Percentiles rank a stretch among this genome's conserved stretches.
phyloP scores from a whole-genome alignment of 169 alveolate species.

The Cryptosporidium xiaoi region DNA sequence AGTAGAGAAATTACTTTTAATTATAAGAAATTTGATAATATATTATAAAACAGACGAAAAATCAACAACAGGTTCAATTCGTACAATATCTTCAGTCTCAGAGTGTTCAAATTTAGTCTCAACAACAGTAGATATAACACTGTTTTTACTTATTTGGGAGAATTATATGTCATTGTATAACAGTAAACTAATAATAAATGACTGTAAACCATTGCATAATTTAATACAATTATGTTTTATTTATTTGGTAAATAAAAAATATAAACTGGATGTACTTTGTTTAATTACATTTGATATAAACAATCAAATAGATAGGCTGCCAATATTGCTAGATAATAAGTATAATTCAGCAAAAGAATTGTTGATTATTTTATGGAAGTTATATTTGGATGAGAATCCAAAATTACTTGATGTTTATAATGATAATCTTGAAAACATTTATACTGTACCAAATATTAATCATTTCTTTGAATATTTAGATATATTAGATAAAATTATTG shows the following conservation, averaged over 20 bases:
- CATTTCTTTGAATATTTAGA: slow-evolving; percentile 21
- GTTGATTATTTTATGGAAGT: slow-evolving; percentile 29
- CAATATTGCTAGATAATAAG: slow-evolving; percentile 6
- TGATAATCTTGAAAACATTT: slow-evolving; percentile 29
- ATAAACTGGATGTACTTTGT: slow-evolving; percentile 56
- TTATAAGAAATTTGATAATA: slow-evolving; percentile 20
- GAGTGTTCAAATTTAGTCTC: neutral
- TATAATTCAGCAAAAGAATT: neutral
- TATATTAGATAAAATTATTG: slow-evolving; percentile 24
- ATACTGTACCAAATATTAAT: slow-evolving; percentile 34
- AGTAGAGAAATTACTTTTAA: slow-evolving; percentile 17
- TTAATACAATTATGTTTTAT: slow-evolving; percentile 10
- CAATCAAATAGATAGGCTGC: slow-evolving; percentile 4
- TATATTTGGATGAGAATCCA: slow-evolving; percentile 30
- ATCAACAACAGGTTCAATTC: slow-evolving; percentile 5
- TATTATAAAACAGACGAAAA: slow-evolving; percentile 1
- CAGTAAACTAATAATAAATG: neutral
- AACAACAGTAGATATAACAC: slow-evolving; percentile 42
- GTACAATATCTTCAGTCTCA: slow-evolving; percentile 39
- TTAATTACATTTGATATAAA: slow-evolving; percentile 29
- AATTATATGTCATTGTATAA: slow-evolving; percentile 17
- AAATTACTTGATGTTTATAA: neutral
- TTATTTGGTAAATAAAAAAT: slow-evolving; percentile 30
- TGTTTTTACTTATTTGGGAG: slow-evolving; percentile 48
- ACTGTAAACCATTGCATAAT: neutral